Evolutionary conservation across 768 basidiomycete genomes (phyloP), one percentile per base, ranked within the genome.

Genomic region (Cubamyces sp.): DNA sequence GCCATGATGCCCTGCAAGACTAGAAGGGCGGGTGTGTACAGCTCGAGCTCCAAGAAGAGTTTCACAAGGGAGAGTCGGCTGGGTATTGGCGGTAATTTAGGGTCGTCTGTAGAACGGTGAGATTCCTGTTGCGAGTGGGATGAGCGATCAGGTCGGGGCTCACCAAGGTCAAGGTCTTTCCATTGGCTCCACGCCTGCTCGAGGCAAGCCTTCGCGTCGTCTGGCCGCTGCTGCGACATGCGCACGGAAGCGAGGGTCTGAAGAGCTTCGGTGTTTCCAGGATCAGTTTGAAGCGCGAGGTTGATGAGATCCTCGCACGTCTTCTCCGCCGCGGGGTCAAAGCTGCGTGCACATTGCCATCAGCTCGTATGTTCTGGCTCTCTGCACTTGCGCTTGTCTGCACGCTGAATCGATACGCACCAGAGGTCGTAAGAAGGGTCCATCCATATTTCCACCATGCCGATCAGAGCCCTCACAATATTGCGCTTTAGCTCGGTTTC

Each of bases 371-470:
- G 15, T 19, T 12, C 16, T 3, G 16, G 0, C 21, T 16, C 12
- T 18, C 5, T 8, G 19, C n/a, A 19, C n/a, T 3, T 2, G 15
- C 15, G 12, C 8, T 41, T 26, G n/a, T 34, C 34, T 34, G 34
- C 34, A 34, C 34, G 9, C 9, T 34, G 5, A 11, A 14, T 46
- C 21, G 8, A 41, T 34, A 71, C 85, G 53, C 68, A 90, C 94
- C 94, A 96, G 52, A 96, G 79, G 79, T 96, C 93, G 66, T 89
- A 88, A 1, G 83, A 82, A 30, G 90, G 90, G 69, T 95, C 91
- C 94, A 97, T 96, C 94, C 94, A 97, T 16, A 96, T 91, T 72
- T 96, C 95, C 25, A 96, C 89, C 82, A 95, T 94, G 8, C 90
- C 90, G 30, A 94, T 82, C 21, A 95, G 81, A 8, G 92, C 92